Evolutionary conservation across 108 stramenopile species (phyloP), one percentile per base, ranked within the genome.

Genomic region (Fistulifera pelliculosa): DNA sequence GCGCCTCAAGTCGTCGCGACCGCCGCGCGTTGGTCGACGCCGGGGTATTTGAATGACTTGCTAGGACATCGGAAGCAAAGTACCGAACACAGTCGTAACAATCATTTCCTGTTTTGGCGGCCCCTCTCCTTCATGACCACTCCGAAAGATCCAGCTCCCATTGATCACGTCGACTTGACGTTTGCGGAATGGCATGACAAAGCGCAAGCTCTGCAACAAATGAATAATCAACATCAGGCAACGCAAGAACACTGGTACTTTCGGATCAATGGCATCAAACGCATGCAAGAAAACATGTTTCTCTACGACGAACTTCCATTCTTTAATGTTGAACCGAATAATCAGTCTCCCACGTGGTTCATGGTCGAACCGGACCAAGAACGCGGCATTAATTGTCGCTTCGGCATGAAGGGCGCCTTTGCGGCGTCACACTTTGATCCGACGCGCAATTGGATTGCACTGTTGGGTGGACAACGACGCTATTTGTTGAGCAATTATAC

Each of bases 341-440:
- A 8, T 35, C 54, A n/a, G n/a, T n/a, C n/a, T n/a, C n/a, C n/a
- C n/a, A n/a, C n/a, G 58, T 78, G 95, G 18, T 96, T 92, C 75
- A 83, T 97, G 71, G 77, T 91, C 8, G 80, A 96, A 7, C 94
- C 95, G 12, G 31, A 57, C 14, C 52, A 71, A 6, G 87, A 94
- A 52, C 73, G 87, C 23, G 98, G 98, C n/a, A 90, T 96, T 38
- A 85, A 96, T 68, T 96, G 95, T 78, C 78, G 95, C 12, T 96
- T 96, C 63, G 95, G 95, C 51, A 94, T 94, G 92, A 71, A 55
- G 14, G 85, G 89, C 23, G 78, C 84, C 26, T 81, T 77, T 23
- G 80, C 65, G 12, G 96, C 88, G 54, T 77, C 81, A 47, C 96
- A 97, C 67, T 97, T 85, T 68, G 96, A 97, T 71, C 72, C 80